Evolutionary conservation across 2,329 filamentous ascomycete genomes (phyloP).

Genomic region (Penicillium freii): DNA sequence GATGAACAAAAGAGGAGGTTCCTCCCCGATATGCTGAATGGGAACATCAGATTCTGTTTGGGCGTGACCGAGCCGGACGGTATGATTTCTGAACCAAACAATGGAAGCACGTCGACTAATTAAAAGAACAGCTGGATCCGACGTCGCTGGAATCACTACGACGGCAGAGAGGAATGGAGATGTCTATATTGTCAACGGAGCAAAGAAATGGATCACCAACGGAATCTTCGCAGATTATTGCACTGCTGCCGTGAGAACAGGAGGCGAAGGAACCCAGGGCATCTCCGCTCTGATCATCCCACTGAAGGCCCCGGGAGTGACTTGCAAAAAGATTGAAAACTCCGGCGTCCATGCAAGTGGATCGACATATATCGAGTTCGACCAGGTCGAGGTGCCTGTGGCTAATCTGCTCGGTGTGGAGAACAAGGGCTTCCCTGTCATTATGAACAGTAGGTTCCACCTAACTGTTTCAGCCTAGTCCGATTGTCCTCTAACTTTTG

Average conservation of each 20-base stretch:
- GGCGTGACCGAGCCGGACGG: slow-evolving; percentile 54
- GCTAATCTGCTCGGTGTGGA: slow-evolving; percentile 72
- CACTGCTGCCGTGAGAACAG: slow-evolving; percentile 61
- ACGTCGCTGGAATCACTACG: slow-evolving; percentile 59
- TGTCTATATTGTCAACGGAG: slow-evolving; percentile 59
- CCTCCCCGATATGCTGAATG: slow-evolving; percentile 57
- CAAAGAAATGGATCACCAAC: slow-evolving; percentile 65
- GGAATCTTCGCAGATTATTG: slow-evolving; percentile 57
- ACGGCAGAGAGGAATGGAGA: slow-evolving; percentile 51
- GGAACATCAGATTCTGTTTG: slow-evolving; percentile 59
- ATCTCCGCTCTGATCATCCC: slow-evolving; percentile 61
- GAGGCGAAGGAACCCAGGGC: slow-evolving; percentile 52
- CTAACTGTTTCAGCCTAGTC: too few species aligned
- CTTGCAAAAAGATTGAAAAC: slow-evolving; percentile 54
- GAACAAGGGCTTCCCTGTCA: slow-evolving; percentile 76
- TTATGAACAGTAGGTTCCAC: slow-evolving; percentile 56
- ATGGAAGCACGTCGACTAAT: too few species aligned
- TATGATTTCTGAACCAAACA: neutral
- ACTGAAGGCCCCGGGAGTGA: slow-evolving; percentile 50
- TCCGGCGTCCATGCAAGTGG: slow-evolving; percentile 59
- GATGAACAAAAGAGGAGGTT: slow-evolving; percentile 44
- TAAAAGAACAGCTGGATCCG: slow-evolving; percentile 48
- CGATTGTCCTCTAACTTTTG: too few species aligned
- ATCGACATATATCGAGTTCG: slow-evolving; percentile 71
- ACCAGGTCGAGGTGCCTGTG: slow-evolving; percentile 76